These are phyloP conservation scores for Lactifluus pinguis DNA, from an alignment of 768 basidiomycete genomes.

Conservation along the genomic window DNA sequence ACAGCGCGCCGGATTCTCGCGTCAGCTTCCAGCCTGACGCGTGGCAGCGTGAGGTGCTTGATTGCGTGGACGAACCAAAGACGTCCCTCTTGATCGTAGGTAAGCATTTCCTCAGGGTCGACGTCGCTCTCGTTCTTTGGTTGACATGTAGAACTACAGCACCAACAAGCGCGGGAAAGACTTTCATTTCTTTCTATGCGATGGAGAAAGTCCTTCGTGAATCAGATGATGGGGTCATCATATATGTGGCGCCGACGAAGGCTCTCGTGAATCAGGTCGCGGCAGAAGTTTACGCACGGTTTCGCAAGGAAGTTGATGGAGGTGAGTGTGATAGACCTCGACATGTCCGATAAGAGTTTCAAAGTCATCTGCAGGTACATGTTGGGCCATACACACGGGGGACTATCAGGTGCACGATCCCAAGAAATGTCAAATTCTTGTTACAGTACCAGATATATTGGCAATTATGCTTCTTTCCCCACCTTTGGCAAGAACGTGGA, in stretches of 20 bases:
- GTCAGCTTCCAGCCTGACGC: conserved; percentile 60
- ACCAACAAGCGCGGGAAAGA: conserved; percentile 67
- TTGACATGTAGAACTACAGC: conserved; percentile 28
- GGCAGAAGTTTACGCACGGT: conserved; percentile 65
- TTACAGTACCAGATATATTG: conserved; percentile 66
- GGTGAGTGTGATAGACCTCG: conserved; percentile 27
- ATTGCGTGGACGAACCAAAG: conserved; percentile 45
- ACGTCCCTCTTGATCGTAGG: conserved; percentile 60
- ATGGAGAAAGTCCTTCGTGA: conserved; percentile 59
- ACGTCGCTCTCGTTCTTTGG: not conserved
- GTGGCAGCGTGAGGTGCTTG: conserved; percentile 61
- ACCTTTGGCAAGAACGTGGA: conserved; percentile 50
- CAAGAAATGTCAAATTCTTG: conserved; percentile 60
- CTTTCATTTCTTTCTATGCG: conserved; percentile 69
- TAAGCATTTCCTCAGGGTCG: conserved; percentile 24
- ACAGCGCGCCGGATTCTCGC: conserved; percentile 45
- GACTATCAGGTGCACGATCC: conserved; percentile 56
- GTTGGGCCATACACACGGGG: conserved; percentile 59
- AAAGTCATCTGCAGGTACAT: conserved; percentile 33
- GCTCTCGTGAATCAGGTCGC: conserved; percentile 65
- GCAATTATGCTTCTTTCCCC: conserved; percentile 64
- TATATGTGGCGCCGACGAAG: conserved; percentile 71
- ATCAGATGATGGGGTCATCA: conserved; percentile 57
- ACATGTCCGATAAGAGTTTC: not conserved
- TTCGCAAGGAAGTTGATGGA: conserved; percentile 43